Conservation (phyloP, 1,284 basidiomycete genomes). For the Phylloporus sp. region DNA sequence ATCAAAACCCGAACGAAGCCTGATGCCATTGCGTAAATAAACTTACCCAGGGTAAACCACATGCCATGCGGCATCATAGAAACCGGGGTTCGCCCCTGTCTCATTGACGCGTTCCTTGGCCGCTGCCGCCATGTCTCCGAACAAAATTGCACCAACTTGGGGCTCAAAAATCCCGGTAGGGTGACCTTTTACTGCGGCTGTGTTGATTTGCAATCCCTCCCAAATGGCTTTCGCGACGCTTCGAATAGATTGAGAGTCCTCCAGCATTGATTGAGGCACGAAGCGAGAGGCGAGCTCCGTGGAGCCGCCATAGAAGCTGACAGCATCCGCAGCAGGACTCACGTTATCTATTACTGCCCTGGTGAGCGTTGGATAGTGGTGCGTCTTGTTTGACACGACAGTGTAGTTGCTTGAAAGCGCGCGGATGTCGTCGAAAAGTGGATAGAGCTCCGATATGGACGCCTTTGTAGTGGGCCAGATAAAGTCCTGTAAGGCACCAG, state of each 20-base stretch:
- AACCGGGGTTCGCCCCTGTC: constrained; percentile 13
- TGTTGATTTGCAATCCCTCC: constrained; percentile 6
- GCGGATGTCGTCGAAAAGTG: constrained; percentile 10
- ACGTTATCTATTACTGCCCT: constrained; percentile 3
- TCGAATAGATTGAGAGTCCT: constrained; percentile 2
- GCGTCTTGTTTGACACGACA: constrained; percentile 7
- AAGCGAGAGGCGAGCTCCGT: constrained; percentile 12
- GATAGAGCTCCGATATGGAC: constrained; percentile 6
- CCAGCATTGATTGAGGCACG: constrained; percentile 10
- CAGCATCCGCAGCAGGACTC: not conserved
- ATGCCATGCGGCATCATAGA: constrained; percentile 16
- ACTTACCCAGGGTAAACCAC: constrained; percentile 12
- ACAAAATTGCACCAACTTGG: constrained; percentile 2
- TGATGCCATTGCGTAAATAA: not conserved
- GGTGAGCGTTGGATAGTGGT: constrained; percentile 8
- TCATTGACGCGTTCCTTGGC: constrained; percentile 4
- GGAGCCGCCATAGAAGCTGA: constrained; percentile 8
- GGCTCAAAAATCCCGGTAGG: constrained; percentile 1
- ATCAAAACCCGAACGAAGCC: not conserved
- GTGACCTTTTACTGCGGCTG: not conserved
- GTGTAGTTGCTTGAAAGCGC: constrained; percentile 9
- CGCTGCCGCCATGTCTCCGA: constrained; percentile 12
- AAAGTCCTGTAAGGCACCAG: not conserved
- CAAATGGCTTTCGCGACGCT: constrained; percentile 11
- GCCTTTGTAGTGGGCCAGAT: constrained; percentile 4